phyloP scores from a whole-genome alignment of 1,139 yeast species.

The Taiozyma onychis region DNA sequence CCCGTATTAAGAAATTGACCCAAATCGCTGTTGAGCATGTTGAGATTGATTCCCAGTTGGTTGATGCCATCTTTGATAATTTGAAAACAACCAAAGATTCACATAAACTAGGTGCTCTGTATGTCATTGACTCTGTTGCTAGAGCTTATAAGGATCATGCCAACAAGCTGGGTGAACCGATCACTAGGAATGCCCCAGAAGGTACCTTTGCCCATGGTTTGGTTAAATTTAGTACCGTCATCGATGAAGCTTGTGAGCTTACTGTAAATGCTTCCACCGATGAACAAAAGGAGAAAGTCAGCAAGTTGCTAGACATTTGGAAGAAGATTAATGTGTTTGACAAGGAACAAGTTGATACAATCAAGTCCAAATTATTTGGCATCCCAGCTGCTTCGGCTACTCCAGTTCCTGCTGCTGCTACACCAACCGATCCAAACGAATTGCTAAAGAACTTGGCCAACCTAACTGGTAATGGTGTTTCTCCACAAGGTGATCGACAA shows the following conservation, averaged over 20 bases:
- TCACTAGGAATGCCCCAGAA: conserved; percentile 24
- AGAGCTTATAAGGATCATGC: conserved; percentile 82
- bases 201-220: neutral
- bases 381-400: conserved; percentile 35
- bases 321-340: conserved; percentile 77
- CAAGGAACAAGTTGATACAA: conserved; percentile 44
- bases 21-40: conserved; percentile 72
- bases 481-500: neutral
- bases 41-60: conserved; percentile 50
- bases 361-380: conserved; percentile 56
- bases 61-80: conserved; percentile 57
- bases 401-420: conserved; percentile 17
- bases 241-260: conserved; percentile 54
- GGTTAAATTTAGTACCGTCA: conserved; percentile 46
- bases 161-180: conserved; percentile 42
- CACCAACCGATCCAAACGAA: conserved; percentile 45
- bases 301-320: conserved; percentile 90
- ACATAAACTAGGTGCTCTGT: conserved; percentile 86
- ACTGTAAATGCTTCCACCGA: conserved; percentile 49
- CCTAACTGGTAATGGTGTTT: conserved; percentile 25
- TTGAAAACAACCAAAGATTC: conserved; percentile 71
- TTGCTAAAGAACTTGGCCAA: conserved; percentile 64
- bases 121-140: conserved; percentile 88
- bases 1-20: conserved; percentile 83
- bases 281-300: conserved; percentile 60